These are phyloP conservation scores for Botryosphaeria agaves DNA, from an alignment of 2,329 filamentous ascomycete genomes.

Conservation along the genomic window DNA sequence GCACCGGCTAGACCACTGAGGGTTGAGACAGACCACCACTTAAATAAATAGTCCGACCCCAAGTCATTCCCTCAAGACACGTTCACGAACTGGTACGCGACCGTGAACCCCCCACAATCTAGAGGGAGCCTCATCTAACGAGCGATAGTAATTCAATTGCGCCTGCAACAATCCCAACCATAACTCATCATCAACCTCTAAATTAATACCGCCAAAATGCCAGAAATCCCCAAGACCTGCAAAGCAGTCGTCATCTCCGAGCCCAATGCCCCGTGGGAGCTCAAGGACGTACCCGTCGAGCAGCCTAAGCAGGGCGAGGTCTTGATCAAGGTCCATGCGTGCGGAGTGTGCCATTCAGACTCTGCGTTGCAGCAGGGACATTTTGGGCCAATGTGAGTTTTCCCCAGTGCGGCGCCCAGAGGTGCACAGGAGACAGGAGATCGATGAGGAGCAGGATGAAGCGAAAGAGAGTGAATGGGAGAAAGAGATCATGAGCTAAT, in stretches of 20 bases:
- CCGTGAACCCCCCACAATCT: no score
- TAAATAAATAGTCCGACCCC: no score
- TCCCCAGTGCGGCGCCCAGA: background rate
- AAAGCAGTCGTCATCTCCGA: conserved; percentile 46
- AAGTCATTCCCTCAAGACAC: no score
- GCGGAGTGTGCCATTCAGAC: conserved; percentile 56
- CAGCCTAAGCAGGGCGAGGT: conserved; percentile 40
- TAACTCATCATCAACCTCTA: background rate
- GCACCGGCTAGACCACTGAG: no score
- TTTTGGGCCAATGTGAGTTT: conserved; percentile 25
- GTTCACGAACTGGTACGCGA: no score
- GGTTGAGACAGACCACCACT: no score
- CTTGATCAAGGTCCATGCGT: conserved; percentile 54
- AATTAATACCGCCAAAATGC: background rate
- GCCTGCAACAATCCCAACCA: background rate
- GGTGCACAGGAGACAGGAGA: no score
- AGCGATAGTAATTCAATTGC: no score
- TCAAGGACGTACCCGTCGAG: conserved; percentile 43
- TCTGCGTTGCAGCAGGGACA: conserved; percentile 26
- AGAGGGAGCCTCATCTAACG: no score
- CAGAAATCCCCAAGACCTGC: conserved; percentile 39
- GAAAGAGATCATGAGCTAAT: background rate
- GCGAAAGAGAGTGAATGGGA: no score
- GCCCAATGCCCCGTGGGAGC: conserved; percentile 31
- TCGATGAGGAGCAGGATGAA: no score